Evolutionary conservation across 75 land plant genomes (phyloP).

Genomic region (Isoetes taiwanensis): DNA sequence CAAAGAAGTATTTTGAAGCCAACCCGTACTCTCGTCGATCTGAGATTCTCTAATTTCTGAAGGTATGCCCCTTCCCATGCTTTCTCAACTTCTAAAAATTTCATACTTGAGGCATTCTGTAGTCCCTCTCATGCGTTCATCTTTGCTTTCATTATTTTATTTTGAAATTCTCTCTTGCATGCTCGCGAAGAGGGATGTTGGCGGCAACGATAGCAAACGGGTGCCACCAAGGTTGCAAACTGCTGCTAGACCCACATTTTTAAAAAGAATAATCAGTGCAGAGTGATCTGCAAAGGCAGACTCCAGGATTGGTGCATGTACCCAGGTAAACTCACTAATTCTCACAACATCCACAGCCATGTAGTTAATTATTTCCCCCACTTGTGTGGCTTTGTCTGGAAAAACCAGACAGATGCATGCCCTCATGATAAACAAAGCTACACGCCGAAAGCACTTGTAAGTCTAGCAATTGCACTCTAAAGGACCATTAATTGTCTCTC

Average conservation of each 20-base stretch:
- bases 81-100: conserved; percentile 49
- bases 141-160: conserved; percentile 54
- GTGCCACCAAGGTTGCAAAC: conserved; percentile 33
- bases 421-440: conserved; percentile 54
- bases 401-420: conserved; percentile 25
- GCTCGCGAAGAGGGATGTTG: conserved; percentile 44
- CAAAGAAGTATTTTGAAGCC: conserved; percentile 37
- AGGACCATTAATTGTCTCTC: too few species aligned
- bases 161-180: conserved; percentile 35
- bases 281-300: conserved; percentile 38
- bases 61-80: conserved; percentile 48
- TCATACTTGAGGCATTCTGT: conserved; percentile 50
- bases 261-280: conserved; percentile 45
- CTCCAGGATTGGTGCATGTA: conserved; percentile 49
- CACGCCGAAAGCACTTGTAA: too few species aligned
- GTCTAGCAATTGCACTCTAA: too few species aligned
- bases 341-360: conserved; percentile 53
- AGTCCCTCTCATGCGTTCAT: conserved; percentile 49
- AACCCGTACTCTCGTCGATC: conserved; percentile 38
- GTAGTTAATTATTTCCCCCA: conserved; percentile 44
- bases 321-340: conserved; percentile 39
- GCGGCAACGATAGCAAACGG: conserved; percentile 33
- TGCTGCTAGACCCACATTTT: conserved; percentile 41
- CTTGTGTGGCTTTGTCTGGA: conserved; percentile 17
- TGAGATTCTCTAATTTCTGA: conserved; percentile 28